Evolutionary conservation across 129 eudicot species (phyloP).

Genomic region (Centella asiatica): DNA sequence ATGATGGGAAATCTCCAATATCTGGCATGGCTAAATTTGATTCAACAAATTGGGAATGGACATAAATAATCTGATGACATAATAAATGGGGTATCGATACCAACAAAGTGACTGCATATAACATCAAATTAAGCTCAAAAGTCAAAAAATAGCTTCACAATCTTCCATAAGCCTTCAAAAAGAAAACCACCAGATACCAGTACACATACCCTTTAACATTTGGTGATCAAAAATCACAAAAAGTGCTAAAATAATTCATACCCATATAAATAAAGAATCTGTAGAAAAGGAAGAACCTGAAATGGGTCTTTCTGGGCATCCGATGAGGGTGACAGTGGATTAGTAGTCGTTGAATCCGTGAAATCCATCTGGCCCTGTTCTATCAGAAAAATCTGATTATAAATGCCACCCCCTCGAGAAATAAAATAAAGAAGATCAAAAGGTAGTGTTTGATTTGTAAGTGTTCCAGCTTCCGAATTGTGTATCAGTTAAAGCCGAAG

Average conservation of each 20-base stretch:
- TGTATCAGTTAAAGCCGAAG: not conserved
- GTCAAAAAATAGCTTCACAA: not conserved
- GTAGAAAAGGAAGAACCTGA: not conserved
- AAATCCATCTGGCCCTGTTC: not conserved
- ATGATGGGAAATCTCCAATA: too few relatives aligned
- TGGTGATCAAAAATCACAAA: not conserved
- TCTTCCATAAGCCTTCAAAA: not conserved
- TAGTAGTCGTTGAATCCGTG: not conserved
- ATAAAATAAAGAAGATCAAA: too few relatives aligned
- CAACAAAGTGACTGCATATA: not conserved
- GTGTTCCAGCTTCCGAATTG: not conserved
- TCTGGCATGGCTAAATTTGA: too few relatives aligned
- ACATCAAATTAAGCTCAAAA: not conserved
- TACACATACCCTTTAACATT: not conserved
- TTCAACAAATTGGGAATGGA: too few relatives aligned
- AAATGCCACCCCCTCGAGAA: not conserved
- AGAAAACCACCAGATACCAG: not conserved
- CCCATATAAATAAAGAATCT: too few relatives aligned
- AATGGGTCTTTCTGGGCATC: not conserved
- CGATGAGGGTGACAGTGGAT: not conserved
- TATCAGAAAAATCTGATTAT: not conserved
- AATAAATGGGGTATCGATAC: too few relatives aligned
- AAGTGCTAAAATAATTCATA: too few relatives aligned
- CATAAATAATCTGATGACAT: too few relatives aligned
- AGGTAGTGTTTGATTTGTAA: not conserved